Conservation (phyloP, 2,329 filamentous ascomycete genomes). For the Colletotrichum lentis region DNA sequence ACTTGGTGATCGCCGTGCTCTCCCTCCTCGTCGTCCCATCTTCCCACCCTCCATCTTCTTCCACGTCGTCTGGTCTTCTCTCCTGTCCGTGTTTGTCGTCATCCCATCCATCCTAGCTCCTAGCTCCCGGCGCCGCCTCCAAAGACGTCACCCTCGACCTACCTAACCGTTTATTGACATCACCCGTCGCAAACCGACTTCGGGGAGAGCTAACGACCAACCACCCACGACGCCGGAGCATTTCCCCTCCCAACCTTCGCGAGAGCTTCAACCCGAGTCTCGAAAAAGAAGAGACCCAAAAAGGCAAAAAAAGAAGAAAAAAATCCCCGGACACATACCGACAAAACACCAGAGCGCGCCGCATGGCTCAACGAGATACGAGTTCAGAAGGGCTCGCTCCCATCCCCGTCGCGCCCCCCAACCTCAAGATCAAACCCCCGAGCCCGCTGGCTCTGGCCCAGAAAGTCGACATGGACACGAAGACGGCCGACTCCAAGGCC, state of each 20-base stretch:
- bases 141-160: constrained; percentile 28
- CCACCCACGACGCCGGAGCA: not conserved
- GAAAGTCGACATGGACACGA: constrained; percentile 38
- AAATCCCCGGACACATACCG: not conserved
- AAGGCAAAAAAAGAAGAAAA: no score
- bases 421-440: constrained; percentile 41
- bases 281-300: not conserved
- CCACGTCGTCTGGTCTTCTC: constrained; percentile 6
- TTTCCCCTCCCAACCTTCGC: not conserved
- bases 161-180: not conserved
- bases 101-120: constrained; percentile 7
- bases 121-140: constrained; percentile 16
- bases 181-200: constrained; percentile 30
- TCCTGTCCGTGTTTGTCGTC: constrained; percentile 2
- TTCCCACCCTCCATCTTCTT: not conserved
- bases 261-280: constrained; percentile 1
- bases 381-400: constrained; percentile 35
- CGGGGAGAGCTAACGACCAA: not conserved
- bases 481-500: constrained; percentile 16
- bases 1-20: not conserved
- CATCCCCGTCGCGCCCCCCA: constrained; percentile 25
- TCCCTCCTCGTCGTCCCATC: not conserved
- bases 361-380: constrained; percentile 33
- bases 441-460: constrained; percentile 47
- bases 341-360: not conserved